Conservation (phyloP, 2,329 filamentous ascomycete genomes). For the Calonectria honghensis region DNA sequence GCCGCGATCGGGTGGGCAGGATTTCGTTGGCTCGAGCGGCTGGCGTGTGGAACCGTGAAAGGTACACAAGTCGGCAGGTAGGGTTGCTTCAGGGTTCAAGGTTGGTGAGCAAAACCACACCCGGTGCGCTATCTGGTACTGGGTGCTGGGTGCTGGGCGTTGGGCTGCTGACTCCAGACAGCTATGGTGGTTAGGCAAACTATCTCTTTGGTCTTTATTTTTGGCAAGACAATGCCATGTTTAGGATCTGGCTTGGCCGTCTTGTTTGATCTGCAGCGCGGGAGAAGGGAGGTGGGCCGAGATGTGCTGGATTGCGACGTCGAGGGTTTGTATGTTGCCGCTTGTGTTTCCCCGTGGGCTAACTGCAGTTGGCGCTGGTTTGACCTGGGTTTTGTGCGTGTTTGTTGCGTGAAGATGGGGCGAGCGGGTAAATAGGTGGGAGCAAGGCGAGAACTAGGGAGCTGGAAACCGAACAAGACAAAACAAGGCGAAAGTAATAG, state of each 20-base stretch:
- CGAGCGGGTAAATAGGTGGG: not conserved
- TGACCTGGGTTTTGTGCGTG: conserved; percentile 20
- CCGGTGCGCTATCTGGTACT: conserved; percentile 6
- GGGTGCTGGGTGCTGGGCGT: not conserved
- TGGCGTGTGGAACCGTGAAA: conserved; percentile 20
- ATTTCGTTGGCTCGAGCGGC: conserved; percentile 30
- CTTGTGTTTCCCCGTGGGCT: conserved; percentile 32
- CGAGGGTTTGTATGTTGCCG: conserved; percentile 7
- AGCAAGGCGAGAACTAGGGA: not conserved
- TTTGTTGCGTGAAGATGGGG: not conserved
- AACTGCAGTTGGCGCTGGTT: conserved; percentile 17
- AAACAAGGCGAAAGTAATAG: not conserved
- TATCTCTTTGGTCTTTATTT: conserved; percentile 18
- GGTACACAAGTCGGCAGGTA: conserved; percentile 24
- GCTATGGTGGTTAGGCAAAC: conserved; percentile 11
- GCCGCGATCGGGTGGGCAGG: conserved; percentile 44
- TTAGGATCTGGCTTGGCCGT: not conserved
- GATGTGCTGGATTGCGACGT: conserved; percentile 25
- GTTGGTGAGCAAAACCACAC: conserved; percentile 32
- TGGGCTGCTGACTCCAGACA: not conserved
- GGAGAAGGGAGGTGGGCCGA: conserved; percentile 28
- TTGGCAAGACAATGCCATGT: not conserved
- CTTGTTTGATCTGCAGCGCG: conserved; percentile 31
- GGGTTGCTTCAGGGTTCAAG: conserved; percentile 41
- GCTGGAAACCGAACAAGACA: not conserved